A percentile compares a stretch with the other conserved stretches of the same genome.
phyloP scores from a whole-genome alignment of 2,329 filamentous ascomycete genomes.

The Fusarium armeniacum region DNA sequence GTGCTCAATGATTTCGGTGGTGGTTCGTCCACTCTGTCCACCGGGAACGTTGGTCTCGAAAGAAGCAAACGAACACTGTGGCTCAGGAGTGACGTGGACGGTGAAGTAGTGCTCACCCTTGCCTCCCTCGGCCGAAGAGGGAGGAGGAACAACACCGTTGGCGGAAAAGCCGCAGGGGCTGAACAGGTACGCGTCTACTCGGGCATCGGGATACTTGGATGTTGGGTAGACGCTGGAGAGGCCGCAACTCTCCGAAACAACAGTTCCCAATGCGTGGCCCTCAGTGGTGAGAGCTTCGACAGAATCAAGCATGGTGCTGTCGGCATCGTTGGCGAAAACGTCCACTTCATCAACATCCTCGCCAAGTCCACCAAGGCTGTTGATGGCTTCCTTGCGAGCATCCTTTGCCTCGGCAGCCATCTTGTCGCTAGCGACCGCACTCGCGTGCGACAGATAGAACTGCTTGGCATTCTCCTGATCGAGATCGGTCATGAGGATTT shows the following conservation, averaged over 20 bases:
- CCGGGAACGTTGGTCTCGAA: conserved; percentile 99
- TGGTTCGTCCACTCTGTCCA: conserved; percentile 87
- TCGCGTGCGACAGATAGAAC: conserved; percentile 80
- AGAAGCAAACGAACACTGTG: conserved; percentile 95
- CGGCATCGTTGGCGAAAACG: conserved; percentile 80
- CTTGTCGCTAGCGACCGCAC: conserved; percentile 87
- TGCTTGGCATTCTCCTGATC: conserved; percentile 78
- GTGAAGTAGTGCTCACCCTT: conserved; percentile 91
- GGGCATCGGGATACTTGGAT: conserved; percentile 89
- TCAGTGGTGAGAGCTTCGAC: conserved; percentile 88
- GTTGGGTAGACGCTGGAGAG: conserved; percentile 90
- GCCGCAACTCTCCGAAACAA: conserved; percentile 91
- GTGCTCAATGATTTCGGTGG: conserved; percentile 90
- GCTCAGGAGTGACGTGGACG: conserved; percentile 97
- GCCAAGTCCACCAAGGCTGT: conserved; percentile 71
- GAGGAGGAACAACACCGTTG: conserved; percentile 92
- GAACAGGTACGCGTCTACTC: conserved; percentile 96
- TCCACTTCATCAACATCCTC: conserved; percentile 75
- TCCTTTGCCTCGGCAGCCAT: conserved; percentile 77
- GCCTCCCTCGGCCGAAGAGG: conserved; percentile 60
- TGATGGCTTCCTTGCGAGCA: conserved; percentile 71
- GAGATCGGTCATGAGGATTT: conserved; percentile 80
- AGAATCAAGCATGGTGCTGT: conserved; percentile 66
- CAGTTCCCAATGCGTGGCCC: conserved; percentile 91
- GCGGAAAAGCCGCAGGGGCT: conserved; percentile 97